Base-by-base conservation (phyloP, 768 basidiomycete genomes). In the Tubosaeta sp. region DNA sequence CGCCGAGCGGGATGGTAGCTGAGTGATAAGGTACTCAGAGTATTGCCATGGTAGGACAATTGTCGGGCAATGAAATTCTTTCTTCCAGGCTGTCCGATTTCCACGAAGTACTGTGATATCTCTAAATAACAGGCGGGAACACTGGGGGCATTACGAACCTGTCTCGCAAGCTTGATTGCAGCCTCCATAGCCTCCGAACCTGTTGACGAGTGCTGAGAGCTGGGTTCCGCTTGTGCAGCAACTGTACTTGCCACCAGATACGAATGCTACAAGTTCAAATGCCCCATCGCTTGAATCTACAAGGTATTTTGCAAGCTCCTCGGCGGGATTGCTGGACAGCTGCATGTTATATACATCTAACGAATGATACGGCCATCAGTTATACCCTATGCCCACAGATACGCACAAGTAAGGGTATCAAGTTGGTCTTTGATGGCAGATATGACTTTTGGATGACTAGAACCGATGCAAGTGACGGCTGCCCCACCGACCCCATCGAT, bases 121-220 rank as follows among this genome's bases (percentile, higher is more conserved):
- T 36, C 49, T 46, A 18, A 48, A 46, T 69, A 42, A 63, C 43
- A 42, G 14, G 43, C 27, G 9, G 8, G 2, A 8, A 18, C 4
- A 22, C 24, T 29, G 16, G 18, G 19, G 14, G 36, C 47, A 14
- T 38, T 19, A 58, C 70, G 13, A 61, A 87, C 86, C 73, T 92
- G 90, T 59, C 85, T 79, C 27, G 84, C 81, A 3, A 90, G 76
- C 68, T 94, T 94, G 49, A 93, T 75, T n/a, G 82, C 84, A 51
- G 81, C 79, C 56, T 94, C 92, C 86, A 92, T 88, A 0, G 91
- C 90, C 67, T 94, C 92, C 3, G 90, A 86, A 43, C 90, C 90
- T 91, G 47, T 53, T 47, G 31, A 48, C 29, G 4, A 42, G 24
- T 11, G 41, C 53, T 40, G n/a, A n/a, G 31, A 35, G 18, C 9